Percentiles rank a stretch among this genome's conserved stretches.
Conservation (phyloP, 441 rosid species). For the Gossypium schwendimanii region DNA sequence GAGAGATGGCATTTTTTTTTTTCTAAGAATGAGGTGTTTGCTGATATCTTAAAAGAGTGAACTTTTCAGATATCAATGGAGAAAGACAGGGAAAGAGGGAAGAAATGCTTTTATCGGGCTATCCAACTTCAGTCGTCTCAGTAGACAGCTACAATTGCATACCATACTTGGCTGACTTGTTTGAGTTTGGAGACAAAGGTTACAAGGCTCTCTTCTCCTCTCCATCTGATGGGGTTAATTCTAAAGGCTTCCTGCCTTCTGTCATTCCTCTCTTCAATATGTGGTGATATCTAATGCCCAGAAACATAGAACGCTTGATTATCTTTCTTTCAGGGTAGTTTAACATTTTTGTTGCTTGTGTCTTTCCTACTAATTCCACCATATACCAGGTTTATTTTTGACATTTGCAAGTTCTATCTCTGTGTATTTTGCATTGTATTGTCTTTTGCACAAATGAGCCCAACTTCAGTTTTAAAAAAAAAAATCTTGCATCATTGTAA, state of each 20-base stretch:
- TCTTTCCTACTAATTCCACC: no score
- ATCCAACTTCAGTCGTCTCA: background rate
- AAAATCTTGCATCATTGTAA: no score
- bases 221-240: background rate
- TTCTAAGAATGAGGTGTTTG: background rate
- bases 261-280: background rate
- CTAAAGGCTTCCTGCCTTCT: no score
- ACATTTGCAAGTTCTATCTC: no score
- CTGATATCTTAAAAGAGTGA: background rate
- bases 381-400: no score
- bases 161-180: background rate
- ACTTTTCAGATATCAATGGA: background rate
- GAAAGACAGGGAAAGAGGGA: background rate
- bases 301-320: no score
- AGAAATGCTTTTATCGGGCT: background rate
- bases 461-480: no score
- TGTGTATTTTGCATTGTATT: no score
- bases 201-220: background rate
- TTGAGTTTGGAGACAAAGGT: background rate
- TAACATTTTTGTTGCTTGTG: no score
- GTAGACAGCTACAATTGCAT: background rate
- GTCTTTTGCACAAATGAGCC: no score
- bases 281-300: no score
- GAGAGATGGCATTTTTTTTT: background rate
- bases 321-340: no score